phyloP scores from a whole-genome alignment of 192 early-diverging fungal genomes.

The Umbelopsis sp. region DNA sequence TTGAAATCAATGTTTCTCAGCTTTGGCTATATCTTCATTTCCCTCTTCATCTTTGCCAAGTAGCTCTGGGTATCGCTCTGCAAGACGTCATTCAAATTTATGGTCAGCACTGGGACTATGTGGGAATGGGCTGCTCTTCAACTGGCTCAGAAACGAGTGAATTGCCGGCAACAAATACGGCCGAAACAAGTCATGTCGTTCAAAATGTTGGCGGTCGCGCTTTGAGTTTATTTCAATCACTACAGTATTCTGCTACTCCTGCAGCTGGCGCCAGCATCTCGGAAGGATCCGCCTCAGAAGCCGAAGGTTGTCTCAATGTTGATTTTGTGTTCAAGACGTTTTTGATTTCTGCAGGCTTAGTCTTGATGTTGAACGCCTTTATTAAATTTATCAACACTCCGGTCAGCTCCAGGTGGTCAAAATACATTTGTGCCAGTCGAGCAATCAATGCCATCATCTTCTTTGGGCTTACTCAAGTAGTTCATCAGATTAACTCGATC shows the following conservation, averaged over 20 bases:
- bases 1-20: conserved; percentile 29
- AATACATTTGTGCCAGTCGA: conserved; percentile 30
- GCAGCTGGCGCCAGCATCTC: neutral
- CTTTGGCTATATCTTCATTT: conserved; percentile 54
- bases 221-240: conserved; percentile 1
- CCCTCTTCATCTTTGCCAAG: conserved; percentile 52
- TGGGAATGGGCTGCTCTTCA: neutral
- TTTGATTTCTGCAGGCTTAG: conserved; percentile 34
- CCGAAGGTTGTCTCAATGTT: conserved; percentile 23
- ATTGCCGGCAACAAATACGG: neutral
- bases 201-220: neutral
- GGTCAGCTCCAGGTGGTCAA: conserved; percentile 25
- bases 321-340: conserved; percentile 35
- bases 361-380: conserved; percentile 38
- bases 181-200: neutral
- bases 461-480: conserved; percentile 28
- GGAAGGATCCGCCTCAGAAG: neutral
- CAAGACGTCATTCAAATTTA: conserved; percentile 47
- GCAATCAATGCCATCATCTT: conserved; percentile 36
- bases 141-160: neutral
- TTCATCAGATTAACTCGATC: conserved; percentile 17
- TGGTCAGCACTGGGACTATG: conserved; percentile 22
- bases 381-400: conserved; percentile 41
- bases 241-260: neutral
- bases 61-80: conserved; percentile 51